Conservation (phyloP, 1,139 yeast genomes). For the Candida tropicalis region DNA sequence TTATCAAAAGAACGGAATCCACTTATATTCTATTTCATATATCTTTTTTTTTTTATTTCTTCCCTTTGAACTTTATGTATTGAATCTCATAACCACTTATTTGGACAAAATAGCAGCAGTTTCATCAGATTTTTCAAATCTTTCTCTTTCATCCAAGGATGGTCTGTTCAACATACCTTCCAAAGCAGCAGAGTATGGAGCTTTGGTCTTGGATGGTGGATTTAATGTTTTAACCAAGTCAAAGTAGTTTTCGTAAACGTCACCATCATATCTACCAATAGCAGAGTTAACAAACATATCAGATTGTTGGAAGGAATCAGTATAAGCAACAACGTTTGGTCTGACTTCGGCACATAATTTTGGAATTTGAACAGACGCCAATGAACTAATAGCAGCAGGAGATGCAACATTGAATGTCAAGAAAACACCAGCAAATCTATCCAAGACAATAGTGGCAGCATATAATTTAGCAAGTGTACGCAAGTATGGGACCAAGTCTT, state of each 20-base stretch:
- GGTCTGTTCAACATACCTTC: conserved; percentile 43
- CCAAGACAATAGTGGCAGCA: conserved; percentile 34
- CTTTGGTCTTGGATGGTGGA: conserved; percentile 40
- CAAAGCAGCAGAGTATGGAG: conserved; percentile 42
- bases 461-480: conserved; percentile 31
- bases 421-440: conserved; percentile 42
- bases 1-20: conserved; percentile 1
- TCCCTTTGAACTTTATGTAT: too few species aligned
- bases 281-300: conserved; percentile 48
- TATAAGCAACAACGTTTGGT: conserved; percentile 47
- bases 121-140: conserved; percentile 36
- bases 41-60: background rate
- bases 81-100: too few species aligned
- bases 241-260: conserved; percentile 50
- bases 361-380: conserved; percentile 36
- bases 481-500: conserved; percentile 29
- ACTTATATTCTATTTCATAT: background rate
- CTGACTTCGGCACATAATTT: conserved; percentile 40
- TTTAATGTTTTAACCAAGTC: conserved; percentile 38
- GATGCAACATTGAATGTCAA: conserved; percentile 39
- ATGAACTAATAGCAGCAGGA: conserved; percentile 35
- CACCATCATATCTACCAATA: conserved; percentile 48
- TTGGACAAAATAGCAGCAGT: conserved; percentile 36
- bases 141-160: conserved; percentile 39
- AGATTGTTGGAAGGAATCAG: conserved; percentile 52